Percentiles rank a stretch among this genome's conserved stretches.
Conservation (phyloP, 768 basidiomycete genomes). For the Tylopilus rubrobrunneus region DNA sequence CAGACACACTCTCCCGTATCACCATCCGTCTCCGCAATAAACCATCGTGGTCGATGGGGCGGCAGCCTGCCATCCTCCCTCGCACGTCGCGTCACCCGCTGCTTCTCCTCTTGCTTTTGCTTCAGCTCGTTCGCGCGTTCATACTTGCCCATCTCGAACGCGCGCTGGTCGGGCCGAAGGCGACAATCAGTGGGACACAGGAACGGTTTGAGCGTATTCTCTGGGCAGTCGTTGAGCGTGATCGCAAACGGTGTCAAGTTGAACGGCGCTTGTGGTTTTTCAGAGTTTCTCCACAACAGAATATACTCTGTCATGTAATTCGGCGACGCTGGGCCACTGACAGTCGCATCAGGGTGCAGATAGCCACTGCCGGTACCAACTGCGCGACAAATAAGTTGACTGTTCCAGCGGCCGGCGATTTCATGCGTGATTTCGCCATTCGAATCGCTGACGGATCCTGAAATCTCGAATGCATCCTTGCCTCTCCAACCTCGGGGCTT, state of each 20-base stretch:
- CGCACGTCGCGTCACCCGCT: slow-evolving; percentile 61
- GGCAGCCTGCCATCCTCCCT: slow-evolving; percentile 71
- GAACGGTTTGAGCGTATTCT: slow-evolving; percentile 61
- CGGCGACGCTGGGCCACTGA: slow-evolving; percentile 44
- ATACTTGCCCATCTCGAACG: slow-evolving; percentile 87
- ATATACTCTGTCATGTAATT: slow-evolving; percentile 64
- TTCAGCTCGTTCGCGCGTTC: slow-evolving; percentile 82
- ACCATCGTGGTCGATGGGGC: slow-evolving; percentile 87
- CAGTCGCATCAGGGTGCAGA: slow-evolving; percentile 68
- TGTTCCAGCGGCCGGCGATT: slow-evolving; percentile 94
- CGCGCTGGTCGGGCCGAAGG: slow-evolving; percentile 87
- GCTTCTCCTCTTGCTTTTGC: slow-evolving; percentile 76
- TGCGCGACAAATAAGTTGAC: slow-evolving; percentile 83
- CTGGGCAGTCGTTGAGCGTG: slow-evolving; percentile 85
- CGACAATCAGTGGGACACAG: slow-evolving; percentile 91
- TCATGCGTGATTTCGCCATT: slow-evolving; percentile 70
- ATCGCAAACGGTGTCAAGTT: slow-evolving; percentile 95
- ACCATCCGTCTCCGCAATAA: slow-evolving; percentile 71
- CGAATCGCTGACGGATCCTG: slow-evolving; percentile 72
- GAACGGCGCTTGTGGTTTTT: slow-evolving; percentile 80
- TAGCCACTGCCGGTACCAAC: slow-evolving; percentile 56
- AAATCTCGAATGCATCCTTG: slow-evolving; percentile 89
- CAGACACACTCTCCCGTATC: slow-evolving; percentile 92
- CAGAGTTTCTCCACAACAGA: slow-evolving; percentile 90
- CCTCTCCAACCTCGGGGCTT: slow-evolving; percentile 96